A percentile compares a stretch with the other conserved stretches of the same genome.
phyloP scores from a whole-genome alignment of 2,329 filamentous ascomycete genomes.

The Alternaria gaisen region DNA sequence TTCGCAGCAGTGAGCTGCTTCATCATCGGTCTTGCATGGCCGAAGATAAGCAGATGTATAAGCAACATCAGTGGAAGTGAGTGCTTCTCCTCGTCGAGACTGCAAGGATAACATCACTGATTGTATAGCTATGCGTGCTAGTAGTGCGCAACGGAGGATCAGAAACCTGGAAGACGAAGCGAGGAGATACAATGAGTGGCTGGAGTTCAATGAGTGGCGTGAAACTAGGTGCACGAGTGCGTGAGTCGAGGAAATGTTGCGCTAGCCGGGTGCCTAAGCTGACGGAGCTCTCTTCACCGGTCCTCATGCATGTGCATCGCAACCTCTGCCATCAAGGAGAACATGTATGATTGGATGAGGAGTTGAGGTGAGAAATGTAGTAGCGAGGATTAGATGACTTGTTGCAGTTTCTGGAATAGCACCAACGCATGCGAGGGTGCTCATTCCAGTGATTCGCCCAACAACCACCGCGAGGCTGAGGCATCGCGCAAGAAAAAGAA shows the following conservation, averaged over 20 bases:
- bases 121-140: accelerated
- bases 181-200: background rate
- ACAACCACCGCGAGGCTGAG: too few species aligned
- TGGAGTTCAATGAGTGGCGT: background rate
- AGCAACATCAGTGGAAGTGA: background rate
- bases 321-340: accelerated
- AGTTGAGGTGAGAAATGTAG: accelerated
- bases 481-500: too few species aligned
- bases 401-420: accelerated
- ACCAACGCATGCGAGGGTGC: accelerated
- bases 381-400: too few species aligned
- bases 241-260: background rate
- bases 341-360: too few species aligned
- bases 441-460: too few species aligned
- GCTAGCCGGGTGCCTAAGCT: too few species aligned
- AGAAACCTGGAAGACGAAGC: background rate
- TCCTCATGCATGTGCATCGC: too few species aligned
- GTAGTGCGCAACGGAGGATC: background rate
- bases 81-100: too few species aligned
- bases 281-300: too few species aligned
- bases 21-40: background rate
- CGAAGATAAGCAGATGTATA: background rate
- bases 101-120: background rate
- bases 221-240: background rate
- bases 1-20: background rate